Evolutionary conservation across 2,329 filamentous ascomycete species (phyloP).

Genomic region (Nigrospora oryzae): DNA sequence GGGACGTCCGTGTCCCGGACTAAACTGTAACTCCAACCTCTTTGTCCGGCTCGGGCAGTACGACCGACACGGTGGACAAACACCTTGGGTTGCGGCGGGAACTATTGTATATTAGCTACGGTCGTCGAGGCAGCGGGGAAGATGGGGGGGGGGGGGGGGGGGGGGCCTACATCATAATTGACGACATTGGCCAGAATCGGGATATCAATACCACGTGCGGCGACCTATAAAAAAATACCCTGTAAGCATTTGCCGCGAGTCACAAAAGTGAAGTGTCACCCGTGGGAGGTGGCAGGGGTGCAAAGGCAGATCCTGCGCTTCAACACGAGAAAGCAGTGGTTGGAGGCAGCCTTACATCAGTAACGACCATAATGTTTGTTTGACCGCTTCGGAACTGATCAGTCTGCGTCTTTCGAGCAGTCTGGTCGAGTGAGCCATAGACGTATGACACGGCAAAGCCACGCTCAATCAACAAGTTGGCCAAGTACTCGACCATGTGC

Average conservation of each 20-base stretch:
- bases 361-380: constrained; percentile 88
- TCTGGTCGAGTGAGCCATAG: constrained; percentile 91
- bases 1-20: constrained; percentile 82
- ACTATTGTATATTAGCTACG: constrained; percentile 24
- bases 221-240: constrained; percentile 36
- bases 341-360: constrained; percentile 46
- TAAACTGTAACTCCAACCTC: constrained; percentile 92
- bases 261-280: no score
- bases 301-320: no score
- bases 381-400: constrained; percentile 79
- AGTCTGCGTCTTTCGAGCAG: constrained; percentile 84
- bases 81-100: constrained; percentile 91
- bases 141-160: no score
- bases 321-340: no score
- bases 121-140: no score
- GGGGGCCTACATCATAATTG: constrained; percentile 67
- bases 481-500: constrained; percentile 92
- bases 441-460: constrained; percentile 90
- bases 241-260: no score
- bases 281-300: no score
- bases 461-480: constrained; percentile 66
- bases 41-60: constrained; percentile 86
- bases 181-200: constrained; percentile 93
- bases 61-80: constrained; percentile 94
- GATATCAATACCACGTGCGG: constrained; percentile 95